These are phyloP conservation scores for Paramecium caudatum DNA, from an alignment of 73 alveolate species.

Conservation along the genomic window DNA sequence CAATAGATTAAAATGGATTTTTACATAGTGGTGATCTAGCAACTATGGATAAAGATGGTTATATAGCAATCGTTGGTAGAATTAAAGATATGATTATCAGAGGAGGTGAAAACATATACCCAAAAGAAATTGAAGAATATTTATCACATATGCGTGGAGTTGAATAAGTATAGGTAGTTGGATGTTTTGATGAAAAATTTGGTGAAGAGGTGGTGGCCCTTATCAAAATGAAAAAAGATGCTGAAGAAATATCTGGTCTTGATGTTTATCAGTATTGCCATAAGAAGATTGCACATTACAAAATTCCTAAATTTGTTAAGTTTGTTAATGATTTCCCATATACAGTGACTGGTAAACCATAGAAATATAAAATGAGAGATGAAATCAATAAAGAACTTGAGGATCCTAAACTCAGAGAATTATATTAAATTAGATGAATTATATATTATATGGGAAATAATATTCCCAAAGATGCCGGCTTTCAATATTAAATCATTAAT, in stretches of 20 bases:
- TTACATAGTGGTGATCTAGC: conserved; percentile 88
- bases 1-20: conserved; percentile 84
- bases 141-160: conserved; percentile 81
- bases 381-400: conserved; percentile 72
- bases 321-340: conserved; percentile 83
- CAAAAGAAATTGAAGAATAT: conserved; percentile 88
- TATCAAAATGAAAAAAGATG: conserved; percentile 77
- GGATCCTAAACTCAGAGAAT: conserved; percentile 53
- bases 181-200: conserved; percentile 83
- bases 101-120: conserved; percentile 94
- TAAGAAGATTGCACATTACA: conserved; percentile 85
- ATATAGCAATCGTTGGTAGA: conserved; percentile 88
- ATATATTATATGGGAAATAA: conserved; percentile 24
- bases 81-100: conserved; percentile 90
- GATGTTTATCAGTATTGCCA: conserved; percentile 79
- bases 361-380: conserved; percentile 86
- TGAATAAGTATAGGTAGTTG: conserved; percentile 85
- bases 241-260: conserved; percentile 9
- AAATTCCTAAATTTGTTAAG: conserved; percentile 81
- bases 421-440: conserved; percentile 60
- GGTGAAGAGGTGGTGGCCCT: conserved; percentile 93
- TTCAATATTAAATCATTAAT: background rate
- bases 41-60: conserved; percentile 86
- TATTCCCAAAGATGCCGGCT: background rate
- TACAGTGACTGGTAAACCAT: conserved; percentile 91